Percentiles rank a stretch among this genome's conserved stretches.
phyloP scores from a whole-genome alignment of 306 rosid genomes.

The Parietaria judaica region DNA sequence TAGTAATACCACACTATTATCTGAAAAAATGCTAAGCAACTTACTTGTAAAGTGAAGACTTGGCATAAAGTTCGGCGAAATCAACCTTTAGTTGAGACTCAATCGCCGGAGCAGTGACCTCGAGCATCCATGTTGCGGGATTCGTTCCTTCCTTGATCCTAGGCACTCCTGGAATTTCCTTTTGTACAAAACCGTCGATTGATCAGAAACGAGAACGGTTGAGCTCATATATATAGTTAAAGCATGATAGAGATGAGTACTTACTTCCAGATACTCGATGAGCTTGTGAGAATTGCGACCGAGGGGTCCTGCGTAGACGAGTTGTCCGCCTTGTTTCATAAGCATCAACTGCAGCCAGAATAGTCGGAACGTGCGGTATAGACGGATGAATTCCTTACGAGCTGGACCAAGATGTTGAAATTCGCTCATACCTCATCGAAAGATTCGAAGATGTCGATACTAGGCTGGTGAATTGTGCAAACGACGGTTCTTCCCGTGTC shows the following conservation, averaged over 20 bases:
- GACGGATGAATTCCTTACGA: not conserved
- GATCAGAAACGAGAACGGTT: no score
- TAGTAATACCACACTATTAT: no score
- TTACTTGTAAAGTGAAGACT: conserved; percentile 33
- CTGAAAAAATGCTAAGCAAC: no score
- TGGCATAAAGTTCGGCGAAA: conserved; percentile 31
- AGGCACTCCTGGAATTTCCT: conserved; percentile 31
- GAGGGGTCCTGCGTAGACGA: conserved; percentile 37
- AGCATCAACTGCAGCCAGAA: conserved; percentile 25
- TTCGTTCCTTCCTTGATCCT: conserved; percentile 40
- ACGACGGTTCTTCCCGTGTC: conserved; percentile 44
- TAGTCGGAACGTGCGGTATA: not conserved
- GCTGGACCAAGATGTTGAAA: not conserved
- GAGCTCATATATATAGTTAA: no score
- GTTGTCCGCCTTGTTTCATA: conserved; percentile 40
- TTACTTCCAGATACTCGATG: conserved; percentile 35
- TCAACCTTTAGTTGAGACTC: conserved; percentile 33
- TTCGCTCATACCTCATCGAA: conserved; percentile 31
- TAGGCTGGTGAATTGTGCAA: conserved; percentile 49
- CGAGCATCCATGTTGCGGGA: conserved; percentile 56
- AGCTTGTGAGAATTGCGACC: conserved; percentile 33
- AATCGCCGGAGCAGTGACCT: conserved; percentile 30
- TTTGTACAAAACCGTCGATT: not conserved
- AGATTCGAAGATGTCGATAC: conserved; percentile 40
- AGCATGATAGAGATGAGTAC: not conserved